phyloP scores from a whole-genome alignment of 352 stramenopile genomes.

The Phytophthora sp. region DNA sequence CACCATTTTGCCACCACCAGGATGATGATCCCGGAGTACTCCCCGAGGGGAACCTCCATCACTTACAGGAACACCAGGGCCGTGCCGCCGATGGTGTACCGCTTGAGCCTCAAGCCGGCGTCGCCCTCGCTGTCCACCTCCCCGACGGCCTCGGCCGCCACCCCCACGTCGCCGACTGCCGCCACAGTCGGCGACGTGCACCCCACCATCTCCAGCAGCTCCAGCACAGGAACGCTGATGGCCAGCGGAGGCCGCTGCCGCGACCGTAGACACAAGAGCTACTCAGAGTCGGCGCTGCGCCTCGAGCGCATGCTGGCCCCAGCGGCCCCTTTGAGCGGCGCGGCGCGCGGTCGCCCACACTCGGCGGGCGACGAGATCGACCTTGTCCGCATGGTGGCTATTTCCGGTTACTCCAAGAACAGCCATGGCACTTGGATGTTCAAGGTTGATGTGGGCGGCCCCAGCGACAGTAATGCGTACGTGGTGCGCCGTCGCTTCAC shows the following conservation, averaged over 20 bases:
- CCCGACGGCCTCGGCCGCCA: conserved; percentile 10
- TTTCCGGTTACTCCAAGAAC: conserved; percentile 72
- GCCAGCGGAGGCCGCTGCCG: conserved; percentile 21
- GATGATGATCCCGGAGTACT: conserved; percentile 57
- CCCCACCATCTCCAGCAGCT: conserved; percentile 26
- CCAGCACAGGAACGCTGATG: conserved; percentile 32
- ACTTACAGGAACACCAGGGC: conserved; percentile 35
- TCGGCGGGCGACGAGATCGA: conserved; percentile 61
- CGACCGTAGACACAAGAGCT: conserved; percentile 63
- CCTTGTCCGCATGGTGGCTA: conserved; percentile 51
- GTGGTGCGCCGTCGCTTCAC: conserved; percentile 75
- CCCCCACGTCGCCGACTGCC: conserved; percentile 14
- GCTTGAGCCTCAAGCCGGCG: conserved; percentile 46
- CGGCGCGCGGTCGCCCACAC: conserved; percentile 48
- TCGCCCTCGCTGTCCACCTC: conserved; percentile 23
- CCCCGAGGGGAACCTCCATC: conserved; percentile 46
- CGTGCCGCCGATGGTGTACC: conserved; percentile 41
- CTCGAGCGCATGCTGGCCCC: conserved; percentile 53
- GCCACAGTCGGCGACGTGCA: conserved; percentile 28
- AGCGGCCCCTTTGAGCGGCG: conserved; percentile 21
- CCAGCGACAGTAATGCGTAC: conserved; percentile 62
- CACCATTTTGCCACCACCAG: conserved; percentile 32
- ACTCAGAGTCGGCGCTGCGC: conserved; percentile 59
- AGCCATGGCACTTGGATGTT: conserved; percentile 78
- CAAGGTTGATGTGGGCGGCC: conserved; percentile 67